Evolutionary conservation across 176 grass and related monocot species (phyloP).

Genomic region (Leersia perrieri): DNA sequence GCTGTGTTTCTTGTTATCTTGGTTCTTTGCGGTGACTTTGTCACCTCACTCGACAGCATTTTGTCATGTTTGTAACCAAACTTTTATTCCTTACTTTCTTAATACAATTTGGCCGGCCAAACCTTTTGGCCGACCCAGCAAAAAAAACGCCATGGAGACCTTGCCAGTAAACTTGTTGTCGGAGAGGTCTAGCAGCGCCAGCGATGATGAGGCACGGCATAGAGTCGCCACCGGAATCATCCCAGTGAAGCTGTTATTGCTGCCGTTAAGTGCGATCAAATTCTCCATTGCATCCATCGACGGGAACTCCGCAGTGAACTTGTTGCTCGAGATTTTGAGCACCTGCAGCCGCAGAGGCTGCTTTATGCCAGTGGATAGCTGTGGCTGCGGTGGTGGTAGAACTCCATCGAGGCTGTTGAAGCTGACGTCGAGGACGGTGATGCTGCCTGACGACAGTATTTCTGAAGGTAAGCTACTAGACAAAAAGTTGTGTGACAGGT

Average conservation of each 20-base stretch:
- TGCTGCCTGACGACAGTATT: background rate
- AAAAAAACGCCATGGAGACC: no score
- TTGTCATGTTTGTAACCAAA: no score
- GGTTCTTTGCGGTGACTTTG: no score
- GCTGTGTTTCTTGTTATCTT: no score
- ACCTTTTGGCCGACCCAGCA: no score
- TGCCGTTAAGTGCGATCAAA: background rate
- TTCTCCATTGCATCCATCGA: no score
- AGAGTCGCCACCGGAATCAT: background rate
- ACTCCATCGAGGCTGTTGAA: background rate
- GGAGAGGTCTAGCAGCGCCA: constrained; percentile 22
- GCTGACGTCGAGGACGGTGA: background rate
- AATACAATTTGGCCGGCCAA: no score
- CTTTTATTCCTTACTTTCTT: no score
- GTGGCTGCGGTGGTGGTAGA: no score
- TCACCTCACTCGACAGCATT: no score
- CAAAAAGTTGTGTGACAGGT: constrained; percentile 28
- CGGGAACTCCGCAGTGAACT: no score
- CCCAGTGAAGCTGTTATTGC: constrained; percentile 14
- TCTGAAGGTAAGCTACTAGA: background rate
- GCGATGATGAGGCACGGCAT: background rate
- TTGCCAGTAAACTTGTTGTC: constrained; percentile 17
- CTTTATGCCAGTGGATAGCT: no score
- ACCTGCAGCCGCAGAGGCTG: constrained; percentile 11
- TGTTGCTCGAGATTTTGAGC: constrained; percentile 26